Evolutionary conservation across 805 yeast genomes (phyloP), one percentile per base, ranked within the genome.

Genomic region (Yamadazyma endophytica): DNA sequence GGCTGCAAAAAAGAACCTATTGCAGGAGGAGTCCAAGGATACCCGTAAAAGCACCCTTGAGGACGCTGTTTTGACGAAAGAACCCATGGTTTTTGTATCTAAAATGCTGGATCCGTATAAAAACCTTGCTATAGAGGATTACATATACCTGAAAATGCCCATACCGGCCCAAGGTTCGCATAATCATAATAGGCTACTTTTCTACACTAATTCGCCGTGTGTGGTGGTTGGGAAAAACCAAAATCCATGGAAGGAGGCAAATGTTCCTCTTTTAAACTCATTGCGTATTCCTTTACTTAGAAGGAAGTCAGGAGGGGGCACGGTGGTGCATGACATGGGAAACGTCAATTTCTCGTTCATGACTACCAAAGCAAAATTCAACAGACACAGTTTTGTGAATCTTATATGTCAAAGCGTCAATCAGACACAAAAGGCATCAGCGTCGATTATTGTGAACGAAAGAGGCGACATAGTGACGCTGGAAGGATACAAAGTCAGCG

Each of bases 211-310:
- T 51, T 54, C 74, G 2, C 86, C 90, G 1, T 85, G 96, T 53
- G 86, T 88, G n/a, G 95, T 92, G 2, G 67, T 92, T 9, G 99
- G 99, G 0, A 87, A 94, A 49, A 92, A 92, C 50, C 99, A 92
- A 56, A 92, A 88, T 41, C 95, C 96, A 2, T 90, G 90, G 86
- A 75, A 78, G 36, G 99, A 92, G 52, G 70, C 79, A 23, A 83
- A 85, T 46, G 35, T 92, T 2, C 68, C 75, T 0, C 48, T 75
- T 9, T 58, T 84, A 4, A 58, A 68, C 4, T 43, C 62, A 1
- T 53, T 73, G 3, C 61, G 62, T 3, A 68, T 85, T 16, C 90
- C 95, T 0, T 49, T 89, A 6, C 51, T 92, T 5, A 65, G 99
- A 44, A 65, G 99, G 34, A 63, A 73, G 28, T 80, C 92, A 6